Conservation (phyloP, 495 filamentous ascomycete species). For the Xylaria grammica region DNA sequence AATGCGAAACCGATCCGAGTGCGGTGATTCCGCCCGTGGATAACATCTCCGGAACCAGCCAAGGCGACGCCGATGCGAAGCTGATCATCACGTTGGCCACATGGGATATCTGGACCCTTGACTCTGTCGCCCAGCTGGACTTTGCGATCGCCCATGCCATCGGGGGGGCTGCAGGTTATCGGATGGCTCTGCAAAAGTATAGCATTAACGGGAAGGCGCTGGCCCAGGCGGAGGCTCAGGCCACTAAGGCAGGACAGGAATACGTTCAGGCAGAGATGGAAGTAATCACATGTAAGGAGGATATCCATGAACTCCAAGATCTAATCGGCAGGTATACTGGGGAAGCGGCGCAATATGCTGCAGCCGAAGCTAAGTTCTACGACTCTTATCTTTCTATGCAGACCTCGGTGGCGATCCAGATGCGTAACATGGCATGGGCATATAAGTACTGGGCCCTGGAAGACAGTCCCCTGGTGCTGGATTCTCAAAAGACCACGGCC, state of each 20-base stretch:
- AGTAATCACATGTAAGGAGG: background rate
- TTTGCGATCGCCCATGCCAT: background rate
- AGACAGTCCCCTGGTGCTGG: background rate
- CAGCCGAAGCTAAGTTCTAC: background rate
- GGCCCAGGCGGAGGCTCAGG: background rate
- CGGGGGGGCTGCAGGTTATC: background rate
- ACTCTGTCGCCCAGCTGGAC: background rate
- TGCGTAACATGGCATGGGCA: background rate
- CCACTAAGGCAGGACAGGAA: background rate
- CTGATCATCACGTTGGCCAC: background rate
- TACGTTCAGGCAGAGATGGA: background rate
- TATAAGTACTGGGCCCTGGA: constrained; percentile 1
- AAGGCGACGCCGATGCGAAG: background rate
- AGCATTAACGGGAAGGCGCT: background rate
- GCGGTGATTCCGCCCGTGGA: background rate
- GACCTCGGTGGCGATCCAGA: background rate
- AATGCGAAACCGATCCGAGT: background rate
- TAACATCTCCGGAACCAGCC: background rate
- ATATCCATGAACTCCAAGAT: background rate
- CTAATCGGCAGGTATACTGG: background rate
- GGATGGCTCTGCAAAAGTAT: background rate
- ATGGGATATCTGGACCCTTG: background rate
- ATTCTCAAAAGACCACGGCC: constrained; percentile 2
- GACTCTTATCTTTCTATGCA: constrained; percentile 2
- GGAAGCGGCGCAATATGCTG: background rate